Base-by-base conservation (phyloP, 129 eudicot species). In the Tanacetum coccineum region DNA sequence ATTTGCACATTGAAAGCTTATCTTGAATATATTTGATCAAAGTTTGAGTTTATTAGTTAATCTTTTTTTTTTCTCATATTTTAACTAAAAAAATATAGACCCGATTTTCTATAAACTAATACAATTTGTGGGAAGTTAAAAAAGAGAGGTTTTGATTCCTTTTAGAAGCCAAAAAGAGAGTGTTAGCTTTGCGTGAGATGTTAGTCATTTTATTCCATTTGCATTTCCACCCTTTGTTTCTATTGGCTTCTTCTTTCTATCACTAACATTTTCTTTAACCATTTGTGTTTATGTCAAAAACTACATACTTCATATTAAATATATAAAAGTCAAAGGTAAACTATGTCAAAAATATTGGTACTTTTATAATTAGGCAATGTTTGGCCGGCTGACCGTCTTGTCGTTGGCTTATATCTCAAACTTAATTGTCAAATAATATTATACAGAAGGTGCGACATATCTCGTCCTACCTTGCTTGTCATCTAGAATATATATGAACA, bases 181-280 rank as follows among this genome's bases (percentile, higher is more conserved):
- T 52, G 49, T 25, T 51, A 45, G 50, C 74, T 75, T 75, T 75
- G 80, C 80, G 80, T 75, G 80, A 68, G 58, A 46, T 50, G 47
- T 51, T 75, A 51, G 65, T 17, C 15, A 51, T 49, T 59, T 56
- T 75, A 75, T 75, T 75, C 51, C 36, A 50, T 75, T 39, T 68
- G 55, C 64, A 50, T 60, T 49, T 52, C 28, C 15, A 8, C 51
- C 58, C 66, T 51, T 8, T 13, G 6, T 32, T 66, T 48, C 9
- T 48, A 13, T 40, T 32, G 5, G 45, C 47, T 67, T 66, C 47
- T 67, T 39, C 18, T 49, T 55, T 55, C 13, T 57, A 58, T 53
- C 70, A 53, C 39, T 15, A 4, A 45, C 9, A 17, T 59, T 9
- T 45, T 18, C n/a, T 17, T 71, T 44, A 22, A 22, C 42, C 42